Percentiles rank a stretch among this genome's conserved stretches.
Conservation (phyloP, 2,329 filamentous ascomycete species). For the Xenoacremonium recifei region DNA sequence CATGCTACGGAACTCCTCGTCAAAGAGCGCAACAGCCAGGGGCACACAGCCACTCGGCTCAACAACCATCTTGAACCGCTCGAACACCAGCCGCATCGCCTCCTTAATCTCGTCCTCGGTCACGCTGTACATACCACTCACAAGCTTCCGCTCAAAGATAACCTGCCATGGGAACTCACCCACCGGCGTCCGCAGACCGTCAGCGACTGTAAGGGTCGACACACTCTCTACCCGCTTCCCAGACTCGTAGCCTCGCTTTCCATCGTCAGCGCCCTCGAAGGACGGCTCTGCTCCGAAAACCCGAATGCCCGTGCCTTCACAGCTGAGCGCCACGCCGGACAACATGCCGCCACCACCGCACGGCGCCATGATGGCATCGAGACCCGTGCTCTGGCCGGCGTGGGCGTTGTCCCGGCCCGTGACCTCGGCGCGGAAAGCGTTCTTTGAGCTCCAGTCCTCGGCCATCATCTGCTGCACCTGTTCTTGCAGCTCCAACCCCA, state of each 20-base stretch:
- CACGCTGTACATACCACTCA: slow-evolving; percentile 69
- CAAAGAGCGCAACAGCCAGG: slow-evolving; percentile 77
- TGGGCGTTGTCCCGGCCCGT: slow-evolving; percentile 20
- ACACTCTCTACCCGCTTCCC: slow-evolving; percentile 67
- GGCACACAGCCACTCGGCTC: slow-evolving; percentile 87
- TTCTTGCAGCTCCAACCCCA: slow-evolving; percentile 75
- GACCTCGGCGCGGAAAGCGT: slow-evolving; percentile 12
- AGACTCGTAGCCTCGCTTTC: slow-evolving; percentile 63
- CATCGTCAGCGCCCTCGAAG: slow-evolving; percentile 83
- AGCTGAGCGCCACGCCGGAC: slow-evolving; percentile 75
- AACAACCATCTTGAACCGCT: slow-evolving; percentile 86
- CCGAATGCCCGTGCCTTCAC: slow-evolving; percentile 65
- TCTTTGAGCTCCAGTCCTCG: no score
- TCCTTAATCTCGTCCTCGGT: slow-evolving; percentile 77
- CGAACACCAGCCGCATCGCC: slow-evolving; percentile 75
- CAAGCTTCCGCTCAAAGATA: slow-evolving; percentile 69
- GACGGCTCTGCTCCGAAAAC: slow-evolving; percentile 88
- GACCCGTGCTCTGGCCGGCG: slow-evolving; percentile 26
- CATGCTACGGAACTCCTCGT: slow-evolving; percentile 75
- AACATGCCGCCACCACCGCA: slow-evolving; percentile 89
- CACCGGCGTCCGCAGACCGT: slow-evolving; percentile 83
- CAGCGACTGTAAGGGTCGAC: slow-evolving; percentile 77
- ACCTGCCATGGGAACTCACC: slow-evolving; percentile 74
- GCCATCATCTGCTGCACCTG: slow-evolving; percentile 62
- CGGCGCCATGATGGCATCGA: slow-evolving; percentile 77